Evolutionary conservation across 768 basidiomycete species (phyloP).

Genomic region (Russula sp.): DNA sequence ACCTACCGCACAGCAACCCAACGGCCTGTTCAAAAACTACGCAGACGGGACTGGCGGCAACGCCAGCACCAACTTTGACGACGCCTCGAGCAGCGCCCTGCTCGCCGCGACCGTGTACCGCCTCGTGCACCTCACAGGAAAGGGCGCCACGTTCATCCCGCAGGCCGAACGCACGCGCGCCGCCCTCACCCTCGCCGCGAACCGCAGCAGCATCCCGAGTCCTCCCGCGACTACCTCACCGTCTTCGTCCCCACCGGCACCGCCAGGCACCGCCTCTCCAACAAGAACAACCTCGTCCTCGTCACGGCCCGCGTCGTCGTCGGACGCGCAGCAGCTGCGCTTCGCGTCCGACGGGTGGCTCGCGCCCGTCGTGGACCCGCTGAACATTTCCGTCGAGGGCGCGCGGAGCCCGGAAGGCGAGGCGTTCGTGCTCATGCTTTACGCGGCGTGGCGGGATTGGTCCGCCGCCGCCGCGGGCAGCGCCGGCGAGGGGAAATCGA

Average conservation of each 20-base stretch:
- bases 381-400: conserved; percentile 44
- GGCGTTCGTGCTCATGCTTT: conserved; percentile 71
- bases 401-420: conserved; percentile 64
- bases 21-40: conserved; percentile 66
- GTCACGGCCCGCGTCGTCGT: no score
- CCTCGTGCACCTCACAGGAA: conserved; percentile 48
- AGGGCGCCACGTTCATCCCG: conserved; percentile 43
- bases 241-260: not conserved
- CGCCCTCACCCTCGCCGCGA: conserved; percentile 29
- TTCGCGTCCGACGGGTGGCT: conserved; percentile 61
- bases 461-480: conserved; percentile 40
- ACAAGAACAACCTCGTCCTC: no score
- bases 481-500: conserved; percentile 32
- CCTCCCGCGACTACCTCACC: no score
- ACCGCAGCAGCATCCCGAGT: not conserved
- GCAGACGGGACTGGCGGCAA: conserved; percentile 40
- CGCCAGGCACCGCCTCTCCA: not conserved
- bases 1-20: conserved; percentile 34
- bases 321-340: conserved; percentile 29
- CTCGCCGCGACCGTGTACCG: conserved; percentile 75
- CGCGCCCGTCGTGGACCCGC: conserved; percentile 69
- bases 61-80: conserved; percentile 50
- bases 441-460: conserved; percentile 77
- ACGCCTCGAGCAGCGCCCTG: conserved; percentile 67
- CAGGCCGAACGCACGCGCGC: conserved; percentile 52